A percentile compares a stretch with the other conserved stretches of the same genome.
Conservation (phyloP, 352 stramenopile genomes). For the Phytophthora nicotianae region DNA sequence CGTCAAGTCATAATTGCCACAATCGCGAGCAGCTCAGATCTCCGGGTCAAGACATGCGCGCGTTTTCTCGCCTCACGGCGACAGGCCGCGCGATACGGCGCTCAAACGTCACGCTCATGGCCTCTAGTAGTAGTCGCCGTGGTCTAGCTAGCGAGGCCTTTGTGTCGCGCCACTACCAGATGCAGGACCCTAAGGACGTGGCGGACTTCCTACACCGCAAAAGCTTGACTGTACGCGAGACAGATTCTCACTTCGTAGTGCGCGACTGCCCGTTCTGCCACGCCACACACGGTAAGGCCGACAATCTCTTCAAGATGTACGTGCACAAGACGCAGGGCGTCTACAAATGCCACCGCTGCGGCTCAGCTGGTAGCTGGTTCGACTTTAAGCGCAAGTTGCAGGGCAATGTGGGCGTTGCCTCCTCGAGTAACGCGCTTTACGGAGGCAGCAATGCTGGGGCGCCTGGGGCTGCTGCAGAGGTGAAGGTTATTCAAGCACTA, state of each 20-base stretch:
- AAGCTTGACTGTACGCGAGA: slow-evolving; percentile 62
- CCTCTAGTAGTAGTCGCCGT: slow-evolving; percentile 3
- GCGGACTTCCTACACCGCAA: slow-evolving; percentile 78
- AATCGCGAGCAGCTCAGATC: slow-evolving; percentile 8
- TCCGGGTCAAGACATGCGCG: slow-evolving; percentile 22
- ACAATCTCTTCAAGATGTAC: slow-evolving; percentile 94
- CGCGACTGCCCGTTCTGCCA: slow-evolving; percentile 91
- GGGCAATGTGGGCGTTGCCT: slow-evolving; percentile 55
- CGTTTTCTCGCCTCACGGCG: slow-evolving; percentile 21
- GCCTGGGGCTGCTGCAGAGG: slow-evolving; percentile 18
- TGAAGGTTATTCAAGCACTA: slow-evolving; percentile 79
- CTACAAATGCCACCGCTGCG: slow-evolving; percentile 92
- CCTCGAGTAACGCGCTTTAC: slow-evolving; percentile 44
- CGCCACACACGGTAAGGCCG: slow-evolving; percentile 70
- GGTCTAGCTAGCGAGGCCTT: slow-evolving; percentile 54
- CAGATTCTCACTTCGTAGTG: slow-evolving; percentile 80
- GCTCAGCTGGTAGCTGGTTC: slow-evolving; percentile 86
- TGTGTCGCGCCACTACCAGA: slow-evolving; percentile 82
- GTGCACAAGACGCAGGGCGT: slow-evolving; percentile 86
- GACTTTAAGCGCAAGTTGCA: slow-evolving; percentile 89
- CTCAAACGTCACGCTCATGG: not conserved
- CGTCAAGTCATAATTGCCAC: slow-evolving; percentile 11
- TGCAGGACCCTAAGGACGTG: slow-evolving; percentile 70
- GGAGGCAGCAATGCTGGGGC: slow-evolving; percentile 22
- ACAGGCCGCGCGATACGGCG: slow-evolving; percentile 14